Evolutionary conservation across 2,329 filamentous ascomycete genomes (phyloP).

Genomic region (Chaetoscypha palmicola): DNA sequence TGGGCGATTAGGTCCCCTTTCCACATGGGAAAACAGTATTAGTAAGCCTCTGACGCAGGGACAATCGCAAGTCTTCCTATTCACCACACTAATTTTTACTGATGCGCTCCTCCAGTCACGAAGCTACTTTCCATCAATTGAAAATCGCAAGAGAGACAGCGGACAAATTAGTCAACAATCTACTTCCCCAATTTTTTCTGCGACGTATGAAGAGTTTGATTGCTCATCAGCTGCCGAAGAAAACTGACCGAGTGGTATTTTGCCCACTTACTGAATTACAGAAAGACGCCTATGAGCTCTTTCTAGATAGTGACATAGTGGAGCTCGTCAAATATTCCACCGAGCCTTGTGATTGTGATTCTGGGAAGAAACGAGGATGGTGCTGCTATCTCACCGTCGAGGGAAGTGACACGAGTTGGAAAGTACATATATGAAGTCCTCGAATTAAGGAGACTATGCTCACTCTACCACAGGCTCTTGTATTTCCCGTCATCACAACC

Average conservation of each 20-base stretch:
- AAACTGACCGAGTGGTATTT: slow-evolving; percentile 90
- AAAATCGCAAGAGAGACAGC: slow-evolving; percentile 76
- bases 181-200: slow-evolving; percentile 84
- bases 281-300: slow-evolving; percentile 72
- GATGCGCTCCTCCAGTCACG: slow-evolving; percentile 44
- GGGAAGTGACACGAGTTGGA: slow-evolving; percentile 39
- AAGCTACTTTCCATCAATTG: slow-evolving; percentile 77
- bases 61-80: slow-evolving; percentile 49
- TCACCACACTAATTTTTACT: background rate
- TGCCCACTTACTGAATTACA: slow-evolving; percentile 83
- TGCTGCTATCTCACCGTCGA: slow-evolving; percentile 63
- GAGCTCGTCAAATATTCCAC: slow-evolving; percentile 60
- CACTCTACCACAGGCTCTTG: slow-evolving; percentile 45
- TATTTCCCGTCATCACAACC: slow-evolving; percentile 78
- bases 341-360: slow-evolving; percentile 63
- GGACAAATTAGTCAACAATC: slow-evolving; percentile 74
- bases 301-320: slow-evolving; percentile 67
- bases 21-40: slow-evolving; percentile 74
- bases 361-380: slow-evolving; percentile 66
- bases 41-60: slow-evolving; percentile 75
- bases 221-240: slow-evolving; percentile 86
- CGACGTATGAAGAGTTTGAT: slow-evolving; percentile 91
- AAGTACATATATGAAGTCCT: slow-evolving; percentile 30
- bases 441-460: slow-evolving; percentile 43
- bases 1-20: slow-evolving; percentile 58